Evolutionary conservation across 2,329 filamentous ascomycete genomes (phyloP), one percentile per base, ranked within the genome.

Genomic region (Colletotrichum sp.): DNA sequence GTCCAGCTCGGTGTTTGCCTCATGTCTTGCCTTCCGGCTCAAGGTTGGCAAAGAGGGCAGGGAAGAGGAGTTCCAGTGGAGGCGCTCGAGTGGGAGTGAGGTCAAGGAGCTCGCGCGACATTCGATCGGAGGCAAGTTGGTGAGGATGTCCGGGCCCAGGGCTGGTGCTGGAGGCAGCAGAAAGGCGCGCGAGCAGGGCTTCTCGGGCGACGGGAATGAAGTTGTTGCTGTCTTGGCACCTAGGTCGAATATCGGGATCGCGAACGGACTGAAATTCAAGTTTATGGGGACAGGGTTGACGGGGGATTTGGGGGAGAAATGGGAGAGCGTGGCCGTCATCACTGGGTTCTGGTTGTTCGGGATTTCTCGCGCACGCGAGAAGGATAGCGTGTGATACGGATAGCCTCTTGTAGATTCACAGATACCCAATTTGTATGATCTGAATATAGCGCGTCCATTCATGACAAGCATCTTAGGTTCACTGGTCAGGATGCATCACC

Each of bases 401-500:
- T 8, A 2, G 0, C 0, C 28, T 3, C 18, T 34, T 0, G 0
- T 15, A 63, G 59, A 9, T 32, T 63, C 44, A 21, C 0, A 24
- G 44, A 52, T 52, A 52, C 44, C 44, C 44, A 8, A 8, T 49
- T 21, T 49, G 6, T 4, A 2, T 21, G 44, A 1, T 52, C n/a
- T 13, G n/a, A 52, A 21, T 21, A 21, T 24, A 52, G 3, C 3
- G 0, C 6, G n/a, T 52, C 0, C 44, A 21, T 52, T 52, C 0
- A 52, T 8, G n/a, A 52, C 2, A n/a, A n/a, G 9, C n/a, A 1
- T 52, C n/a, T 3, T 0, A 0, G 44, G 12, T 52, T 21, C 6
- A 2, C 10, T 21, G n/a, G 0, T 21, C 44, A 0, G 10, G 0
- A 0, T 3, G 4, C n/a, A 1, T 52, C n/a, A 21, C 44, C 44